Evolutionary conservation across 129 eudicot genomes (phyloP).

Genomic region (Arctium lappa): DNA sequence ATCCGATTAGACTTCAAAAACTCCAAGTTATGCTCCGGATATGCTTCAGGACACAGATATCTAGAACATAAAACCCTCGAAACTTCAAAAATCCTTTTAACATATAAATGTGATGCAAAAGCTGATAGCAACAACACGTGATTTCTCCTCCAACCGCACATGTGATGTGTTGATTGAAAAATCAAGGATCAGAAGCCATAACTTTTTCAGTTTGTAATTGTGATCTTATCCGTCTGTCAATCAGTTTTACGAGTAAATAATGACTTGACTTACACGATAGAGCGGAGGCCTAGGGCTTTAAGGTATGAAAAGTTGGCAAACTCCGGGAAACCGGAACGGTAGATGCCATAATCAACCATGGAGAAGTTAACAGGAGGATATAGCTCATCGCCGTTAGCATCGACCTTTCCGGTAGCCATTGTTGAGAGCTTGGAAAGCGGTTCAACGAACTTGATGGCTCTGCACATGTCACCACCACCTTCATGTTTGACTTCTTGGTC

Average conservation of each 20-base stretch:
- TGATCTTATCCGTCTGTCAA: background rate
- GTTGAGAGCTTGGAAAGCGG: slow-evolving; percentile 10
- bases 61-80: slow-evolving; percentile 34
- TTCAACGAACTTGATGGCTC: slow-evolving; percentile 36
- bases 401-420: slow-evolving; percentile 22
- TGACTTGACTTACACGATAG: slow-evolving; percentile 58
- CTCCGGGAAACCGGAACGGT: slow-evolving; percentile 82
- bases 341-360: slow-evolving; percentile 82
- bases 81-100: background rate
- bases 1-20: slow-evolving; percentile 78
- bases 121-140: background rate
- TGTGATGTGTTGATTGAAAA: slow-evolving; percentile 3
- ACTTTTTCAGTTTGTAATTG: background rate
- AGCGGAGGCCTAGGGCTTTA: slow-evolving; percentile 71
- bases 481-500: slow-evolving; percentile 27
- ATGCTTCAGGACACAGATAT: slow-evolving; percentile 83
- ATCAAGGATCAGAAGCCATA: background rate
- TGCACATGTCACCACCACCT: slow-evolving; percentile 25
- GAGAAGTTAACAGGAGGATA: slow-evolving; percentile 86
- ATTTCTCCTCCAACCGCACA: background rate
- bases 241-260: background rate
- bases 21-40: slow-evolving; percentile 75
- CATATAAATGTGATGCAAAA: background rate
- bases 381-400: slow-evolving; percentile 41
- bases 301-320: slow-evolving; percentile 64